Evolutionary conservation across 1,284 basidiomycete species (phyloP).

Genomic region (Laetiporus sulphureus): DNA sequence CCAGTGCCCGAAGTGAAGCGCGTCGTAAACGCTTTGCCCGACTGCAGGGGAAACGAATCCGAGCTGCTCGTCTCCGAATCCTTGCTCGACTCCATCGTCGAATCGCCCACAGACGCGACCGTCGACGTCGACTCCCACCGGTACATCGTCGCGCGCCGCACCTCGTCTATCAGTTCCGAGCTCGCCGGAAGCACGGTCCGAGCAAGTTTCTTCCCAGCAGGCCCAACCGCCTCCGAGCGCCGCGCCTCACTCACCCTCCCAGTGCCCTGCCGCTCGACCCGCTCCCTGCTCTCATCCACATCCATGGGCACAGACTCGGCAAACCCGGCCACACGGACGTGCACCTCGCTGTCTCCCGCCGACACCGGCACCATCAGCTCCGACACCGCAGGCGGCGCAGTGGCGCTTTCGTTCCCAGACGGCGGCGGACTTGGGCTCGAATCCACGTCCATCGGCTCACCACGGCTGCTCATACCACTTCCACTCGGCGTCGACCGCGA

Average conservation of each 20-base stretch:
- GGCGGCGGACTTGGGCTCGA: conserved; percentile 13
- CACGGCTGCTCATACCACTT: conserved; percentile 12
- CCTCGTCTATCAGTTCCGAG: conserved; percentile 18
- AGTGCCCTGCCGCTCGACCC: neutral
- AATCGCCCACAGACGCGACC: neutral
- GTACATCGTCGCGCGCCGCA: conserved; percentile 16
- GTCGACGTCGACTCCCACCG: conserved; percentile 9
- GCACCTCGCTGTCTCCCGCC: conserved; percentile 32
- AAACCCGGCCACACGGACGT: conserved; percentile 23
- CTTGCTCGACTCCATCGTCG: conserved; percentile 2
- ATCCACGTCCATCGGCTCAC: conserved; percentile 28
- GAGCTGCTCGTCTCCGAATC: conserved; percentile 15
- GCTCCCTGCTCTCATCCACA: conserved; percentile 14
- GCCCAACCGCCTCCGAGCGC: conserved; percentile 1
- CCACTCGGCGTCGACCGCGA: conserved; percentile 6
- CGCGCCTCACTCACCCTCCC: neutral
- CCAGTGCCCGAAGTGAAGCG: conserved; percentile 2
- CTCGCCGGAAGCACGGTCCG: conserved; percentile 16
- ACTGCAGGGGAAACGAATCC: conserved; percentile 8
- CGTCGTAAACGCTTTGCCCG: conserved; percentile 3
- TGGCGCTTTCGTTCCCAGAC: conserved; percentile 11
- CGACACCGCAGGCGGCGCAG: conserved; percentile 13
- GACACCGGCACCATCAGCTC: conserved; percentile 16
- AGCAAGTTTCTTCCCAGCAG: conserved; percentile 2
- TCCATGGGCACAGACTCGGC: conserved; percentile 20